A percentile compares a stretch with the other conserved stretches of the same genome.
Evolutionary conservation across 805 yeast genomes (phyloP).

Genomic region (Wickerhamomyces sydowiorum): DNA sequence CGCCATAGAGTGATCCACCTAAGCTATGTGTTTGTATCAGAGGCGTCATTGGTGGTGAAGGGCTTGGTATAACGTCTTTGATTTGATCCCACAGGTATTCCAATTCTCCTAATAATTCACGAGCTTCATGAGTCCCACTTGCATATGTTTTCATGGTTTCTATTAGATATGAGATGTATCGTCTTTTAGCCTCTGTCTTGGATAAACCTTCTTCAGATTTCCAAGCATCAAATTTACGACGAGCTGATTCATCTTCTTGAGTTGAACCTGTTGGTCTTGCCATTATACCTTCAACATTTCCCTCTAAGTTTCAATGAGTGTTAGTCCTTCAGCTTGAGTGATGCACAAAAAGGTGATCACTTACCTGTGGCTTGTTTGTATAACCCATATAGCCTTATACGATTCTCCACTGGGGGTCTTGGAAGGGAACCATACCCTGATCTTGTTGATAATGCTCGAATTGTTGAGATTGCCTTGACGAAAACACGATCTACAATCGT

Average conservation of each 20-base stretch:
- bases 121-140: constrained; percentile 57
- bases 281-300: constrained; percentile 68
- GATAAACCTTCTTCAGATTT: constrained; percentile 62
- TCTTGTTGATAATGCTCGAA: constrained; percentile 62
- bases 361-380: constrained; percentile 75
- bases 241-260: constrained; percentile 60
- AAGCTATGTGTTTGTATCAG: neutral
- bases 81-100: constrained; percentile 74
- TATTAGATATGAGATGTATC: constrained; percentile 61
- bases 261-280: constrained; percentile 56
- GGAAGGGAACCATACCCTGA: constrained; percentile 60
- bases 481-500: constrained; percentile 58
- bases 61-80: constrained; percentile 33
- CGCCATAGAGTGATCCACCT: neutral
- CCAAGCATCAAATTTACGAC: constrained; percentile 86
- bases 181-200: constrained; percentile 66
- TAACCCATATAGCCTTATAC: constrained; percentile 70
- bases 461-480: constrained; percentile 76
- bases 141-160: constrained; percentile 71
- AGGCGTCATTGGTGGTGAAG: constrained; percentile 11
- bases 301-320: constrained; percentile 37
- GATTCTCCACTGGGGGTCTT: constrained; percentile 66
- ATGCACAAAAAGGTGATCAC: too few relatives aligned
- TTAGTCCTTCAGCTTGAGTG: too few relatives aligned
- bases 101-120: constrained; percentile 60